Percentiles rank a stretch among this genome's conserved stretches.
These are phyloP conservation scores for Secale cereale DNA, from an alignment of 176 grass and related monocot genomes.

Conservation along the genomic window DNA sequence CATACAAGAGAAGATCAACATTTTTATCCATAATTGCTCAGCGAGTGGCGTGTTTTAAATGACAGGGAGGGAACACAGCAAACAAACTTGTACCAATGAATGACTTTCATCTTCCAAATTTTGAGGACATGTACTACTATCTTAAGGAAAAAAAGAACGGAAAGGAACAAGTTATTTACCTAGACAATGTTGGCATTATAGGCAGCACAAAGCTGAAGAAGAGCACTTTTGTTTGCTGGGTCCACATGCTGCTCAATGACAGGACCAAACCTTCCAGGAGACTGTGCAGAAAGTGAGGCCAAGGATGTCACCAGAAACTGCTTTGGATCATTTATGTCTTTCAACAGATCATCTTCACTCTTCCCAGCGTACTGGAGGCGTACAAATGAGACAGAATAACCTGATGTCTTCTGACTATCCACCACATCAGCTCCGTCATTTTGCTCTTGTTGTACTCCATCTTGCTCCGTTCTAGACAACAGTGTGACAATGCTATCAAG, in stretches of 20 bases:
- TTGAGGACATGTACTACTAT: not conserved
- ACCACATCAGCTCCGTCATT: slow-evolving; percentile 50
- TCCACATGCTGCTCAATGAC: slow-evolving; percentile 78
- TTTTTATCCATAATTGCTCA: not conserved
- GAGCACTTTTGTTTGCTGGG: slow-evolving; percentile 63
- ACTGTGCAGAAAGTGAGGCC: slow-evolving; percentile 56
- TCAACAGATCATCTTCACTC: slow-evolving; percentile 88
- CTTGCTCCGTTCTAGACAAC: slow-evolving; percentile 67
- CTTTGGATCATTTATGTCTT: slow-evolving; percentile 86
- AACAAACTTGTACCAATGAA: not conserved
- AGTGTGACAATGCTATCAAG: slow-evolving; percentile 66
- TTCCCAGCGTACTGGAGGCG: slow-evolving; percentile 88
- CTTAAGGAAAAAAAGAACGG: not conserved
- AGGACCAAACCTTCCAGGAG: slow-evolving; percentile 73
- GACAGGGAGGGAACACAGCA: not conserved
- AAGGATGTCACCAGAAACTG: slow-evolving; percentile 80
- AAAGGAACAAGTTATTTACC: slow-evolving; percentile 43
- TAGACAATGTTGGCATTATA: slow-evolving; percentile 89
- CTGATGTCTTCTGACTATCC: slow-evolving; percentile 60
- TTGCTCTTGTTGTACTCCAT: slow-evolving; percentile 51
- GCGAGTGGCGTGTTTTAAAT: not conserved
- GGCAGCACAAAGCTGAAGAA: slow-evolving; percentile 73
- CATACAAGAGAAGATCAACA: not conserved
- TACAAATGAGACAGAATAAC: slow-evolving; percentile 88
- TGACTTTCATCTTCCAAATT: not conserved